A percentile compares a stretch with the other conserved stretches of the same genome.
phyloP scores from a whole-genome alignment of 108 stramenopile species.

The Cyclotella cryptica region DNA sequence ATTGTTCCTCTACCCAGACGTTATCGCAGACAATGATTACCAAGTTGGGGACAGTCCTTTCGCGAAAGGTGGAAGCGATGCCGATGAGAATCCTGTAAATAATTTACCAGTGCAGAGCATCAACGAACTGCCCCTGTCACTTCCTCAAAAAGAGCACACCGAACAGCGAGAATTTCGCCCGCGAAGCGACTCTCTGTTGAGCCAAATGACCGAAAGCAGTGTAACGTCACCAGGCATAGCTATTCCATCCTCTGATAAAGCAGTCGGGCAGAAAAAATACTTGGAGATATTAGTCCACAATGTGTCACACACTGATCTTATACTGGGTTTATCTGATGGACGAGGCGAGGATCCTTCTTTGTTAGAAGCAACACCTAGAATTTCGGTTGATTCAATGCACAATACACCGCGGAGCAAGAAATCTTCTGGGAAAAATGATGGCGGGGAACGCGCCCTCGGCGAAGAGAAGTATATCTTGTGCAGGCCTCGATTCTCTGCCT shows the following conservation, averaged over 20 bases:
- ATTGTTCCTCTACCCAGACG: constrained; percentile 7
- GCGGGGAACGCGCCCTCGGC: not conserved
- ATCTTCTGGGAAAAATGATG: not conserved
- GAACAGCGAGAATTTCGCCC: constrained; percentile 22
- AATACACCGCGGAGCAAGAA: constrained; percentile 23
- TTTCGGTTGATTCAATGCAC: not conserved
- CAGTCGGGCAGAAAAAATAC: constrained; percentile 41
- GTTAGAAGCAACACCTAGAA: not conserved
- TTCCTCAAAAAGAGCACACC: constrained; percentile 6
- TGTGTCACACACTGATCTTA: constrained; percentile 93
- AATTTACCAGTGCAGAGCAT: not conserved
- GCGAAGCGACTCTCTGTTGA: constrained; percentile 44
- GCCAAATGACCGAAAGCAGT: constrained; percentile 39
- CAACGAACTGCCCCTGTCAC: constrained; percentile 1
- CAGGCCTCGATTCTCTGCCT: constrained; percentile 84
- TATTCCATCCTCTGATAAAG: constrained; percentile 8
- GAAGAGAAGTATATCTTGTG: constrained; percentile 66
- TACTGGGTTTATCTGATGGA: constrained; percentile 67
- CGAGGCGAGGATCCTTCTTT: not conserved
- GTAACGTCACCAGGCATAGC: constrained; percentile 21
- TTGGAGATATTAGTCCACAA: constrained; percentile 94
- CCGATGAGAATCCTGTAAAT: not conserved
- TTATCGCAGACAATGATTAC: not conserved
- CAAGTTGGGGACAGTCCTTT: not conserved
- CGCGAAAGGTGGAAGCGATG: not conserved